These are phyloP conservation scores for Phoma sp. DNA, from an alignment of 2,329 filamentous ascomycete species.

Conservation along the genomic window DNA sequence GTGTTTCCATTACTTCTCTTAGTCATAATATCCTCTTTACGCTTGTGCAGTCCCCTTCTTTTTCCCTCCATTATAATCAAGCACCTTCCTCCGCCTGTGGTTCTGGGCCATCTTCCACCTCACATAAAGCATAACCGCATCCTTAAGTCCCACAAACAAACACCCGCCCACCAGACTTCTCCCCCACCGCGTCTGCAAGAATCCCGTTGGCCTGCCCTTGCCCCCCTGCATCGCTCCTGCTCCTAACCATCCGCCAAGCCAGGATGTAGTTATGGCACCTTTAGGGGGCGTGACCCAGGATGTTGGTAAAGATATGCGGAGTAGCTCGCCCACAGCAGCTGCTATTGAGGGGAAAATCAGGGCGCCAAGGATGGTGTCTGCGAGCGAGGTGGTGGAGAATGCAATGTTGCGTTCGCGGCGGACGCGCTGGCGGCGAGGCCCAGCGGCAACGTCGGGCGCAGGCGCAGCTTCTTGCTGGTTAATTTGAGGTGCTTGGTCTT, in stretches of 20 bases:
- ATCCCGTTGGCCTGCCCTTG: conserved; percentile 60
- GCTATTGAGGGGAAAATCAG: conserved; percentile 85
- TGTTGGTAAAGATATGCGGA: conserved; percentile 72
- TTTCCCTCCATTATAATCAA: conserved; percentile 49
- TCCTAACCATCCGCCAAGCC: conserved; percentile 31
- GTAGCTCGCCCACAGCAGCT: conserved; percentile 76
- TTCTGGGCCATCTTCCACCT: conserved; percentile 59
- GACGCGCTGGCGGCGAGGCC: conserved; percentile 34
- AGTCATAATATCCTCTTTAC: no score
- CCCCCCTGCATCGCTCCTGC: conserved; percentile 19
- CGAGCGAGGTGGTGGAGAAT: conserved; percentile 62
- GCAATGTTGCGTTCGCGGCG: conserved; percentile 58
- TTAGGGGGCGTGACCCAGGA: conserved; percentile 65
- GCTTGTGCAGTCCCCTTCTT: neutral
- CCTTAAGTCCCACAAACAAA: conserved; percentile 84
- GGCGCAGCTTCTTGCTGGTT: conserved; percentile 31
- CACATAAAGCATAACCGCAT: conserved; percentile 68
- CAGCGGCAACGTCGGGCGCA: conserved; percentile 39
- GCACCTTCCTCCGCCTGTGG: conserved; percentile 54
- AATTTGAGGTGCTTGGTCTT: conserved; percentile 20
- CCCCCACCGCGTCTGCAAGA: conserved; percentile 87
- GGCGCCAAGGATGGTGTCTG: conserved; percentile 69
- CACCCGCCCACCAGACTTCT: conserved; percentile 88
- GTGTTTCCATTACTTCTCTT: no score
- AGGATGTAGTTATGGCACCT: conserved; percentile 21